A percentile compares a stretch with the other conserved stretches of the same genome.
These are phyloP conservation scores for Colletotrichum nymphaeae DNA, from an alignment of 2,329 filamentous ascomycete genomes.

Conservation along the genomic window DNA sequence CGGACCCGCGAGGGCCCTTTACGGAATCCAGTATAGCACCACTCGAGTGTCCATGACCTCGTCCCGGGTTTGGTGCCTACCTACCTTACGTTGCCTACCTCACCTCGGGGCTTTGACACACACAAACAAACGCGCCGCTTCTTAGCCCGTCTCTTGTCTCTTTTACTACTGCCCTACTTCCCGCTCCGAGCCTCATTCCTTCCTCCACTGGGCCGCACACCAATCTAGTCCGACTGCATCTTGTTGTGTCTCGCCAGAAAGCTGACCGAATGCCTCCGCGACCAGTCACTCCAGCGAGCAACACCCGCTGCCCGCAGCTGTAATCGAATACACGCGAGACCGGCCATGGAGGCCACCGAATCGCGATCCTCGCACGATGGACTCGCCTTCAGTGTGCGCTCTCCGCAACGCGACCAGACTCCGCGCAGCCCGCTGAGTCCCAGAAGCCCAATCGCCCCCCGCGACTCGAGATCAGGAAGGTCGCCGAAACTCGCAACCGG, in stretches of 20 bases:
- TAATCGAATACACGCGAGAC: constrained; percentile 12
- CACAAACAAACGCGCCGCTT: constrained; percentile 31
- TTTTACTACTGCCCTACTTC: constrained; percentile 16
- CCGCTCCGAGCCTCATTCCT: background rate
- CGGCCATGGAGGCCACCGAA: constrained; percentile 42
- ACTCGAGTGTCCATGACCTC: constrained; percentile 1
- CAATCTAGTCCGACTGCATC: background rate
- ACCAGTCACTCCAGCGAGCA: constrained; percentile 37
- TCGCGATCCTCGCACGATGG: constrained; percentile 27
- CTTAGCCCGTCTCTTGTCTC: constrained; percentile 4
- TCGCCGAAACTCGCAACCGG: constrained; percentile 37
- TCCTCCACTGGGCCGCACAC: background rate
- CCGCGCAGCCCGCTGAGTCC: constrained; percentile 27
- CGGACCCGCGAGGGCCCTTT: constrained; percentile 27
- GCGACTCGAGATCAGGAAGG: constrained; percentile 34
- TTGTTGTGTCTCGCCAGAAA: background rate
- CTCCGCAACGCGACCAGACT: constrained; percentile 24
- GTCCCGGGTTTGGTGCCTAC: constrained; percentile 18
- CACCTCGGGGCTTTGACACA: background rate
- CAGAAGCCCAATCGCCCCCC: constrained; percentile 12
- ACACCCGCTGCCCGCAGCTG: constrained; percentile 32
- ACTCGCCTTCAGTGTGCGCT: constrained; percentile 28
- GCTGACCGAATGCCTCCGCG: constrained; percentile 32
- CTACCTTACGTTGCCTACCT: background rate
- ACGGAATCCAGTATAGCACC: constrained; percentile 5